Percentiles rank a stretch among this genome's conserved stretches.
These are phyloP conservation scores for Beauveria sp. DNA, from an alignment of 2,329 filamentous ascomycete species.

Conservation along the genomic window DNA sequence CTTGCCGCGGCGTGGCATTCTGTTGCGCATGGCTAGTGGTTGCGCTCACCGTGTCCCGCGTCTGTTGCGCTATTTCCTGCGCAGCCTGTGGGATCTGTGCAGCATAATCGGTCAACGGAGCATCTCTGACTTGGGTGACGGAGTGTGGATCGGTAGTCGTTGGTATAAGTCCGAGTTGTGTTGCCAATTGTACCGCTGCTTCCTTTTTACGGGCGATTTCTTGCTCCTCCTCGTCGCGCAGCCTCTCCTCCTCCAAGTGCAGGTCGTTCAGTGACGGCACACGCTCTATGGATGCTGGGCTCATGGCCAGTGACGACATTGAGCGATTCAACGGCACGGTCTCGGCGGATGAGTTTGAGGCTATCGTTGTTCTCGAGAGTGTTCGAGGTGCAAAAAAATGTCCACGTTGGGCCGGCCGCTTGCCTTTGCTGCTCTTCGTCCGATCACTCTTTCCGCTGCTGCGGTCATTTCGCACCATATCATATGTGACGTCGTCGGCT, in stretches of 20 bases:
- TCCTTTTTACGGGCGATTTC: slow-evolving; percentile 45
- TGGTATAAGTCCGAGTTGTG: slow-evolving; percentile 38
- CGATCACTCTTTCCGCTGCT: slow-evolving; percentile 53
- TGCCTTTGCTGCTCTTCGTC: slow-evolving; percentile 53
- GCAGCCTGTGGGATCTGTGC: slow-evolving; percentile 24
- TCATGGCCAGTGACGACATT: slow-evolving; percentile 23
- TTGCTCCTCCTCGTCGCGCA: slow-evolving; percentile 44
- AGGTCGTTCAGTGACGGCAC: slow-evolving; percentile 44
- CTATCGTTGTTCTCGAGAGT: slow-evolving; percentile 51
- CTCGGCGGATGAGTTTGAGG: slow-evolving; percentile 32
- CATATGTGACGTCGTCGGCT: slow-evolving; percentile 85
- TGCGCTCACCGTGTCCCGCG: not conserved
- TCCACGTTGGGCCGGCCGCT: slow-evolving; percentile 31
- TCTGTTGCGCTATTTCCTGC: not conserved
- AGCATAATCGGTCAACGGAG: slow-evolving; percentile 20
- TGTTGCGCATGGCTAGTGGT: slow-evolving; percentile 4
- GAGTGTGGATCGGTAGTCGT: slow-evolving; percentile 12
- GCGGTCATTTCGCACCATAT: slow-evolving; percentile 66
- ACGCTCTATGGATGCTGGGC: slow-evolving; percentile 30
- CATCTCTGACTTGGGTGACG: slow-evolving; percentile 16
- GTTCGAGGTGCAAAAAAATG: slow-evolving; percentile 38
- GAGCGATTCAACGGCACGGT: slow-evolving; percentile 21
- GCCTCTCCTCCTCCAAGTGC: slow-evolving; percentile 43
- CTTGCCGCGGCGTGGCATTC: slow-evolving; percentile 5
- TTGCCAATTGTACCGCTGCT: slow-evolving; percentile 44